phyloP scores from a whole-genome alignment of 257 asterid species.

The Solanum habrochaites region DNA sequence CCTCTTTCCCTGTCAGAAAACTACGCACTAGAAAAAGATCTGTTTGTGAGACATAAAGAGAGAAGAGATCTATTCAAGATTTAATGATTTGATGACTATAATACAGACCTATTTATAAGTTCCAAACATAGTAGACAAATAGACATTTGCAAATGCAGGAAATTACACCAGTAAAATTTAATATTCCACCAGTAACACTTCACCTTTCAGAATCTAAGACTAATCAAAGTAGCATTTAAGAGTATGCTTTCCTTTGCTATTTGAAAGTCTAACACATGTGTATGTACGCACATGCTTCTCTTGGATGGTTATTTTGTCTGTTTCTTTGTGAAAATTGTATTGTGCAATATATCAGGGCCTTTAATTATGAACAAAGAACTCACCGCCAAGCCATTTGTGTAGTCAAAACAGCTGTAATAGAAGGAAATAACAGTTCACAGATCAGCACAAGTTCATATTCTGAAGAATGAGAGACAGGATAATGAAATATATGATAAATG shows the following conservation, averaged over 20 bases:
- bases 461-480: not conserved
- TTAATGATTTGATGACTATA: not conserved
- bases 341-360: not conserved
- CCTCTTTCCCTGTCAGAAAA: not conserved
- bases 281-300: not conserved
- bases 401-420: conserved; percentile 91
- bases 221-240: not conserved
- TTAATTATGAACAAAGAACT: conserved; percentile 25
- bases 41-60: not conserved
- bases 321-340: not conserved
- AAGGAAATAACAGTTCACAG: not conserved
- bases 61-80: not conserved
- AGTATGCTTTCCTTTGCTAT: not conserved
- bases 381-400: conserved; percentile 95
- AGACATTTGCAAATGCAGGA: not conserved
- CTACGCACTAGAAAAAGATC: not conserved
- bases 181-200: not conserved
- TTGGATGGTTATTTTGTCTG: not conserved
- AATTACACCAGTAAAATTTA: not conserved
- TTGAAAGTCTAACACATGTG: not conserved
- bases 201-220: not conserved
- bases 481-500: not conserved
- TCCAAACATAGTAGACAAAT: not conserved
- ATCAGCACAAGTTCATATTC: not conserved
- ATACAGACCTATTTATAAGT: not conserved